Conservation (phyloP, 2,329 filamentous ascomycete genomes). For the Lachnellula willkommii region DNA sequence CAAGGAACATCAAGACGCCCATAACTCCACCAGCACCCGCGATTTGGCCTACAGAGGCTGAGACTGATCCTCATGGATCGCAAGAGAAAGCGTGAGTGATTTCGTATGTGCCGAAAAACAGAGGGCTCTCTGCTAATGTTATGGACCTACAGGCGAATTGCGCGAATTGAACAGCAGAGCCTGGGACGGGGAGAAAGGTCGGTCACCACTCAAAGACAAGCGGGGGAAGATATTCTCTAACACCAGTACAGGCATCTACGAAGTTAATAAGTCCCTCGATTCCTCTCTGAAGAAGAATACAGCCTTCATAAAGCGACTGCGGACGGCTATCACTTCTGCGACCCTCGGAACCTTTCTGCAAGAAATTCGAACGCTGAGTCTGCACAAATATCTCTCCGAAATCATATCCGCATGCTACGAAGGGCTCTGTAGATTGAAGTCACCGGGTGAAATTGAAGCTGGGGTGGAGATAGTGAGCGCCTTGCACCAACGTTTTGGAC, state of each 20-base stretch:
- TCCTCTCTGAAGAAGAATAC: constrained; percentile 98
- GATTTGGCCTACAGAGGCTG: constrained; percentile 18
- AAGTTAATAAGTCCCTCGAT: constrained; percentile 72
- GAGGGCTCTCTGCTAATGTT: constrained; percentile 17
- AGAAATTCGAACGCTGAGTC: constrained; percentile 82
- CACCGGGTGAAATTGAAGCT: constrained; percentile 83
- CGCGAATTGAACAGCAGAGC: constrained; percentile 80
- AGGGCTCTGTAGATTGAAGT: constrained; percentile 85
- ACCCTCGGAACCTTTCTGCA: constrained; percentile 79
- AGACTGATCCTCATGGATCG: constrained; percentile 52
- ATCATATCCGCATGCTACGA: constrained; percentile 95
- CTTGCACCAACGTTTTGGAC: constrained; percentile 91
- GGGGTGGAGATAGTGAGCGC: constrained; percentile 91
- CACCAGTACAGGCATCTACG: constrained; percentile 23
- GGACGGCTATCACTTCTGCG: constrained; percentile 77
- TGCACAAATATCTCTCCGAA: constrained; percentile 95
- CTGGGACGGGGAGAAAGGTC: constrained; percentile 87
- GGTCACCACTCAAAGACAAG: constrained; percentile 16
- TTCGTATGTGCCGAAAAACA: background rate
- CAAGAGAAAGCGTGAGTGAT: constrained; percentile 53
- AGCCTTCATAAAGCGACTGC: constrained; percentile 92
- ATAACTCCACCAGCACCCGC: constrained; percentile 17
- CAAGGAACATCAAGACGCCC: constrained; percentile 25
- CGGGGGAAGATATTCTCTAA: constrained; percentile 12
- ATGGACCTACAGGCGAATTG: constrained; percentile 64